These are phyloP conservation scores for Pisolithus tinctorius DNA, from an alignment of 768 basidiomycete species.

Conservation along the genomic window DNA sequence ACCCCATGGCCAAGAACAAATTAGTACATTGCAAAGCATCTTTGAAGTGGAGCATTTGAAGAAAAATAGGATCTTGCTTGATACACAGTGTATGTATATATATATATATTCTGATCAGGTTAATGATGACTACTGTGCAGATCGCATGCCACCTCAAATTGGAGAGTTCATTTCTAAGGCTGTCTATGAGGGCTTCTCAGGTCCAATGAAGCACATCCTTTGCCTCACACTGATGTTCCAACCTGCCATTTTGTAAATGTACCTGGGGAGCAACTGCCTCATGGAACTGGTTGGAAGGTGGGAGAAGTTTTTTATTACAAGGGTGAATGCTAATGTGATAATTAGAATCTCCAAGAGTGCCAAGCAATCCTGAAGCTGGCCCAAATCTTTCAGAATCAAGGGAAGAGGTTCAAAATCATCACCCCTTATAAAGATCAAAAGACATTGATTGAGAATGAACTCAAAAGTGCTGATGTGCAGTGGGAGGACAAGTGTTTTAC, in stretches of 20 bases:
- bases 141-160: slow-evolving; percentile 81
- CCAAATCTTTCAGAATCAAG: slow-evolving; percentile 42
- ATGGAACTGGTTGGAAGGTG: slow-evolving; percentile 37
- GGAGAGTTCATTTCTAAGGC: slow-evolving; percentile 63
- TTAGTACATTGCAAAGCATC: slow-evolving; percentile 60
- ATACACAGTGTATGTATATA: slow-evolving; percentile 62
- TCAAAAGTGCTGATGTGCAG: slow-evolving; percentile 42
- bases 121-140: slow-evolving; percentile 31
- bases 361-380: slow-evolving; percentile 53
- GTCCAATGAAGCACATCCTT: slow-evolving; percentile 44
- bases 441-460: slow-evolving; percentile 44
- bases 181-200: slow-evolving; percentile 59
- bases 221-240: slow-evolving; percentile 30
- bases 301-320: slow-evolving; percentile 3
- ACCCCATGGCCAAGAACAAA: slow-evolving; percentile 69
- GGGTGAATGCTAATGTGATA: neutral
- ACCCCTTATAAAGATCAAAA: slow-evolving; percentile 81
- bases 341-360: slow-evolving; percentile 57
- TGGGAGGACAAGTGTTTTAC: slow-evolving; percentile 73
- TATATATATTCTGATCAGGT: neutral
- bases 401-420: slow-evolving; percentile 55
- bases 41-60: slow-evolving; percentile 68
- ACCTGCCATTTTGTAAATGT: slow-evolving; percentile 69
- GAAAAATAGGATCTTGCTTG: slow-evolving; percentile 44
- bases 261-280: slow-evolving; percentile 28